phyloP scores from a whole-genome alignment of 2,329 filamentous ascomycete species.

The Cladosporium cucumerinum region DNA sequence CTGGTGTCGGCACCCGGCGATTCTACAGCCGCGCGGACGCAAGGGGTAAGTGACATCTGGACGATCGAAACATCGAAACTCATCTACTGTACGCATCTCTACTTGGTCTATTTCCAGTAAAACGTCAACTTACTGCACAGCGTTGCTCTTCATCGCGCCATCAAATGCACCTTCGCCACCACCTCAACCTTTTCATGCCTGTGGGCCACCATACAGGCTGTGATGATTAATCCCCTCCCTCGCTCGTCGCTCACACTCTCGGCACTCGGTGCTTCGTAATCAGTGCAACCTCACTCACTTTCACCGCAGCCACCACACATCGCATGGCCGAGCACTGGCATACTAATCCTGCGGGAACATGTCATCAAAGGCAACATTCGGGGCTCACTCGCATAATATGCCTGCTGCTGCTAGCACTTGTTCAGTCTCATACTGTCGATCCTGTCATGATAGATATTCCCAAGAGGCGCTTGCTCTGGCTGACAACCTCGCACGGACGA shows the following conservation, averaged over 20 bases:
- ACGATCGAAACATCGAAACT: background rate
- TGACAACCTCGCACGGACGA: background rate
- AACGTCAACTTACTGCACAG: background rate
- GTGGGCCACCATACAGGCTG: background rate
- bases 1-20: background rate
- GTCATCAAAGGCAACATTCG: background rate
- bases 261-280: slow-evolving; percentile 9
- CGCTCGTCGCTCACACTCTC: too few relatives aligned
- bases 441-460: background rate
- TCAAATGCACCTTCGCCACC: background rate
- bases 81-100: background rate
- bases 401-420: background rate
- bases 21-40: background rate
- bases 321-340: background rate
- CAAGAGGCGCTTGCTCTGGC: background rate
- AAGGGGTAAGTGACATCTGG: background rate
- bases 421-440: background rate
- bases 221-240: slow-evolving; percentile 13
- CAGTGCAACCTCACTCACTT: slow-evolving; percentile 8
- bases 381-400: background rate
- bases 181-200: background rate
- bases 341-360: background rate
- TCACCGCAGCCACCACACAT: background rate
- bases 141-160: background rate
- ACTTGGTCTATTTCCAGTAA: background rate